Evolutionary conservation across 352 stramenopile genomes (phyloP), one percentile per base, ranked within the genome.

Genomic region (Globisporangium nunn): DNA sequence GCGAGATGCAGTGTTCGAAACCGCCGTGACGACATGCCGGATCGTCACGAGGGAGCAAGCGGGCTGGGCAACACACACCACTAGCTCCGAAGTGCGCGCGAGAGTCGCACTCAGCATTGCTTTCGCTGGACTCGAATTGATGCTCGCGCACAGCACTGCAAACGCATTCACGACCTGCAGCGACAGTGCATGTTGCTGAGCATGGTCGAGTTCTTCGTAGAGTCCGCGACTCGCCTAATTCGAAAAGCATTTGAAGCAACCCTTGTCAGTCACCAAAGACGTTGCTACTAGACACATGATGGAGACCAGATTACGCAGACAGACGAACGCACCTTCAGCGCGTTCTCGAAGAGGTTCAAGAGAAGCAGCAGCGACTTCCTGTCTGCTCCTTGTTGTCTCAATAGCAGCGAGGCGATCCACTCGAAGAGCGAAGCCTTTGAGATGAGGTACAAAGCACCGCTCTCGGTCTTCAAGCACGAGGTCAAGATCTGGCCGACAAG

Each of bases 401-500:
- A 58, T 41, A 85, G 71, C 33, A 85, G 66, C 7, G 55, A 48
- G 0, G 66, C 54, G 17, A 91, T 30, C 84, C 84, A 94, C 56
- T 84, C 73, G 41, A 94, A 46, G 40, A 91, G 58, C 4, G 66
- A 69, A 30, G 70, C 70, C 47, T 93, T 95, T 5, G 67, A 75
- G 41, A 95, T 56, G 35, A 93, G 55, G 49, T 86, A 78, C 12
- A 70, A 55, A 2, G 68, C 64, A 39, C 82, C 82, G 4, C 67
- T 64, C 4, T 65, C 58, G 3, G 82, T 91, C 29, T 67, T 57
- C 18, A 91, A 64, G 12, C 75, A 68, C 18, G 67, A 57, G 4
- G 59, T 41, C 18, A 95, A 30, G 63, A 95, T 91, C 28, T 68
- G 77, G 12, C 64, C 70, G 50, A 95, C 77, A 30, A 92, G 67